These are phyloP conservation scores for Camellia sinensis DNA, from an alignment of 148 eudicot species.

Conservation along the genomic window DNA sequence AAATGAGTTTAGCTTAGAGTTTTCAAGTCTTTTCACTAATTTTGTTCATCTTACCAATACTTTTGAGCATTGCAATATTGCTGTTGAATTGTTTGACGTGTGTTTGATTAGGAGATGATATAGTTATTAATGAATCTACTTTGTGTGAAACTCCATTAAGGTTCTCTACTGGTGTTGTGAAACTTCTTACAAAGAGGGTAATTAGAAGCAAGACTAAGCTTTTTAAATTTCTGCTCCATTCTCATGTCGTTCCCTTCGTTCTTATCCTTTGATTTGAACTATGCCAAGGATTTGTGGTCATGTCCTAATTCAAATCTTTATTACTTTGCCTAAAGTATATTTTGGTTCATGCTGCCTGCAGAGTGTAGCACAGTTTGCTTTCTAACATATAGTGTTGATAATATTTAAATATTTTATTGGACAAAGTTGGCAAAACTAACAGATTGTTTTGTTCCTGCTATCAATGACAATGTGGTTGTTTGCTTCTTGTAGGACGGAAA, in stretches of 20 bases:
- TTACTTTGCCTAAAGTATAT: not conserved
- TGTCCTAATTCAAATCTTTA: not conserved
- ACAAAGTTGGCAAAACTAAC: not conserved
- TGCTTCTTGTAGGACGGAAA: slow-evolving; percentile 59
- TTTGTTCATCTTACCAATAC: not conserved
- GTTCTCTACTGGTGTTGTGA: not conserved
- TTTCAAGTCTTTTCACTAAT: not conserved
- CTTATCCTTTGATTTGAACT: too few relatives aligned
- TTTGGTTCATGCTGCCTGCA: not conserved
- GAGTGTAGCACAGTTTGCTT: not conserved
- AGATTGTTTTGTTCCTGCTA: not conserved
- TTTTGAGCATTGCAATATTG: not conserved
- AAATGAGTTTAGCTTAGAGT: not conserved
- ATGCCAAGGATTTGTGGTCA: not conserved
- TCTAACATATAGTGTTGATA: not conserved
- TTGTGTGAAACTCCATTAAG: not conserved
- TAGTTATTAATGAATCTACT: not conserved
- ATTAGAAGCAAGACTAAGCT: not conserved
- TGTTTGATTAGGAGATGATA: not conserved
- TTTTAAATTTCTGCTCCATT: not conserved
- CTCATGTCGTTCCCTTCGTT: not conserved
- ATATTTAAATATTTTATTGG: not conserved
- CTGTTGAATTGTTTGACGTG: too few relatives aligned
- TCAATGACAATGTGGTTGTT: slow-evolving; percentile 1
- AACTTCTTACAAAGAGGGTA: not conserved